Percentiles rank a stretch among this genome's conserved stretches.
Evolutionary conservation across 768 basidiomycete species (phyloP).

Genomic region (Auricularia heimuer): DNA sequence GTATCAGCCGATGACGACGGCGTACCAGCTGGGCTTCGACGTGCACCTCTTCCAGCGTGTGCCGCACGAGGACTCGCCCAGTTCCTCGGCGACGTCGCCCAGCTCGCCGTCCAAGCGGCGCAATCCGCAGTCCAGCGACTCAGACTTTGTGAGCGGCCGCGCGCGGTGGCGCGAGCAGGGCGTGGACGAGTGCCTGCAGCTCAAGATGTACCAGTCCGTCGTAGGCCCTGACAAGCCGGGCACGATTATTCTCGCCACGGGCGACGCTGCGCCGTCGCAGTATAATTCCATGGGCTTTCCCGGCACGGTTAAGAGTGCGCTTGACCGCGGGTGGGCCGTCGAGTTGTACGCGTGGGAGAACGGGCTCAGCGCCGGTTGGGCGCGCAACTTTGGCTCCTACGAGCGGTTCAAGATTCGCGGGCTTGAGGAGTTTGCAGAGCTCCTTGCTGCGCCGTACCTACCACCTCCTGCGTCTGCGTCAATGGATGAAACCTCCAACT

Average conservation of each 20-base stretch:
- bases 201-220: slow-evolving; percentile 84
- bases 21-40: slow-evolving; percentile 65
- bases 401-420: slow-evolving; percentile 1
- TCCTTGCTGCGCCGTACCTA: neutral
- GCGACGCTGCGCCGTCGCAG: slow-evolving; percentile 86
- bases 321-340: slow-evolving; percentile 89
- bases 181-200: slow-evolving; percentile 88
- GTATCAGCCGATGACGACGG: slow-evolving; percentile 70
- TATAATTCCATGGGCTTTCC: slow-evolving; percentile 91
- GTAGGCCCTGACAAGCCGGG: slow-evolving; percentile 53
- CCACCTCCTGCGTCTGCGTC: too few relatives aligned
- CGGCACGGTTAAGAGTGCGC: slow-evolving; percentile 74
- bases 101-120: slow-evolving; percentile 3
- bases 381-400: slow-evolving; percentile 48
- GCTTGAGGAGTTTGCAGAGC: slow-evolving; percentile 5
- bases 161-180: slow-evolving; percentile 80
- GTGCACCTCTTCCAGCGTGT: slow-evolving; percentile 61
- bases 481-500: too few relatives aligned
- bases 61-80: slow-evolving; percentile 35
- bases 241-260: slow-evolving; percentile 86
- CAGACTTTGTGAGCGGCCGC: slow-evolving; percentile 16
- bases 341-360: slow-evolving; percentile 91
- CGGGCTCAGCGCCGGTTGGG: slow-evolving; percentile 71
- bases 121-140: slow-evolving; percentile 1
- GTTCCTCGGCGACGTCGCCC: slow-evolving; percentile 1